Percentiles rank a stretch among this genome's conserved stretches.
These are phyloP conservation scores for Trypanosoma mega DNA, from an alignment of 208 protist species.

Conservation along the genomic window DNA sequence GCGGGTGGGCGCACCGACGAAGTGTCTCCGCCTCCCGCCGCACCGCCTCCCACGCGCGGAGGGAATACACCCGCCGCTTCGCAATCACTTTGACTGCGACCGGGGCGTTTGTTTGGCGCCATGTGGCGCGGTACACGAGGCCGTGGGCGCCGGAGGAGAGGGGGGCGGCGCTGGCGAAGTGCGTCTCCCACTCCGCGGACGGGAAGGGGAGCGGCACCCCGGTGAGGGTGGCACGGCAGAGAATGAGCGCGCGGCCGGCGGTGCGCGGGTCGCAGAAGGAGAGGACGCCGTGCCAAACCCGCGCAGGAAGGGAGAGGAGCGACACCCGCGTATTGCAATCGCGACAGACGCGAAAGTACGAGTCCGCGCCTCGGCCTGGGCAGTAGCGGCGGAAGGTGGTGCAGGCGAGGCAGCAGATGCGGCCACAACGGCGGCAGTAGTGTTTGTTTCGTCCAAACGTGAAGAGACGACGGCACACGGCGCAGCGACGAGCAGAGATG, in stretches of 20 bases:
- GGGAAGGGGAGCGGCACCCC: slow-evolving; percentile 40
- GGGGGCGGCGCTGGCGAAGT: slow-evolving; percentile 43
- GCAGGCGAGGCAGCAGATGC: slow-evolving; percentile 26
- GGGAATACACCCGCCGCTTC: slow-evolving; percentile 48
- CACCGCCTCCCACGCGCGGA: slow-evolving; percentile 46
- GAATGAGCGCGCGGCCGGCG: slow-evolving; percentile 31
- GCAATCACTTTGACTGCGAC: slow-evolving; percentile 53
- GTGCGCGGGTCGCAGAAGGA: slow-evolving; percentile 32
- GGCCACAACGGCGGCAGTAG: slow-evolving; percentile 29
- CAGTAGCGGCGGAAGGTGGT: slow-evolving; percentile 26
- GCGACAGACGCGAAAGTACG: slow-evolving; percentile 21
- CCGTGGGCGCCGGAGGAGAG: slow-evolving; percentile 49
- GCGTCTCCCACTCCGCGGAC: slow-evolving; percentile 38
- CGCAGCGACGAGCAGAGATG: slow-evolving; percentile 2
- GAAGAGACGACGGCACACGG: background rate
- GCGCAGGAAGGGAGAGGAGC: slow-evolving; percentile 28
- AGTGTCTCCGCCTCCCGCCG: slow-evolving; percentile 45
- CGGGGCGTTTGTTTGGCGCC: slow-evolving; percentile 29
- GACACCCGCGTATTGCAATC: slow-evolving; percentile 31
- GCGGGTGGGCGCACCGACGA: slow-evolving; percentile 34
- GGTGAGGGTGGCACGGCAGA: slow-evolving; percentile 46
- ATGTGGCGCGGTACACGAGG: slow-evolving; percentile 34
- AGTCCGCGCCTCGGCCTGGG: slow-evolving; percentile 5
- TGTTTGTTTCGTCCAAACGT: slow-evolving; percentile 1
- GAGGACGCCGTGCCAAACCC: slow-evolving; percentile 34